Evolutionary conservation across 257 asterid genomes (phyloP), one percentile per base, ranked within the genome.

Genomic region (Primulina huaijiensis): DNA sequence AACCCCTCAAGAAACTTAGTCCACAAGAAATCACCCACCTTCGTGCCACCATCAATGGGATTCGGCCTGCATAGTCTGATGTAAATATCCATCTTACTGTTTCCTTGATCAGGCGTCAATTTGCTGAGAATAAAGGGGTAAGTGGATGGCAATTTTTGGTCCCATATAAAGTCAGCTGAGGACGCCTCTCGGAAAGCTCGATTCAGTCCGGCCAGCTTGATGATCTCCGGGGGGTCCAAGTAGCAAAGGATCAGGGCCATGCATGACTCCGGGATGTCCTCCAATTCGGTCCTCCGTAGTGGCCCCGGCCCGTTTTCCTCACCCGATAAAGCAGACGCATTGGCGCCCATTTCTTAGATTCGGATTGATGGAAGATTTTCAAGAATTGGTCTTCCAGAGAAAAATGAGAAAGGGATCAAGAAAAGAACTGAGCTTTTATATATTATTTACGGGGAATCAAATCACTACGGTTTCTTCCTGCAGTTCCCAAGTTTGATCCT

Each of bases 131-230:
- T 79, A 75, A 77, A 81, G 7, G 37, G 75, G 60, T 83, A 87
- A 65, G 78, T 85, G 14, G 91, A 56, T 29, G 98, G 98, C 50
- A 92, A 76, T 74, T 88, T 90, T 0, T 91, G 78, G 34, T 75
- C 67, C 97, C 98, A 92, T 2, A 92, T 87, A 60, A 92, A 90
- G 71, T 92, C 96, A 2, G 98, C 95, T 6, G 93, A 84, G 9
- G 98, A 85, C 3, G 98, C 98, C 8, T 78, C 95, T 53, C 85
- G 69, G 53, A 92, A 90, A 46, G 86, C 77, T 64, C 90, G 75
- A 67, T 84, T 90, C 14, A 90, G 68, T 12, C 89, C 80, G 5
- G 97, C 95, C 61, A 92, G 72, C 67, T 80, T 79, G 70, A 92
- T 90, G 77, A 92, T 88, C 81, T 92, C 90, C 70, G 86, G 89